phyloP scores from a whole-genome alignment of 148 eudicot species.

The Rhododendron simsii region DNA sequence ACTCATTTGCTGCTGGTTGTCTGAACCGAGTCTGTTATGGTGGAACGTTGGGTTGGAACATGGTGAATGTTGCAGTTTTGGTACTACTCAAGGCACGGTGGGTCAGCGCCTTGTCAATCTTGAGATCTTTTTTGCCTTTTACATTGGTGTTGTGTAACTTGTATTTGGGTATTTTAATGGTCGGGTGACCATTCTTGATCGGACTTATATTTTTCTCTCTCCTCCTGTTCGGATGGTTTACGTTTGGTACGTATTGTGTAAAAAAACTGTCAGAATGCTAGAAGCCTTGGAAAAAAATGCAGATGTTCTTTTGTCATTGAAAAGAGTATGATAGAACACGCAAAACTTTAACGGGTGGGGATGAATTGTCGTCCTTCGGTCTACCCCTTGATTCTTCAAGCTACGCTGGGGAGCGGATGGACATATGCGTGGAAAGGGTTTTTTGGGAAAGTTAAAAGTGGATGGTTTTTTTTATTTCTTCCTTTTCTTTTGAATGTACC shows the following conservation, averaged over 20 bases:
- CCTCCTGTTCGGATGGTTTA: conserved; percentile 54
- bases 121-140: conserved; percentile 68
- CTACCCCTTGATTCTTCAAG: too few species aligned
- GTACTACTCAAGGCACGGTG: conserved; percentile 61
- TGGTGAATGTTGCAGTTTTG: conserved; percentile 65
- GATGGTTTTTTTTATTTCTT: background rate
- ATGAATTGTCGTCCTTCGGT: background rate
- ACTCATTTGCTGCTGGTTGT: conserved; percentile 78
- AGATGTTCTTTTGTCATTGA: background rate
- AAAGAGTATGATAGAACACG: background rate
- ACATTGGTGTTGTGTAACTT: conserved; percentile 49
- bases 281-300: background rate
- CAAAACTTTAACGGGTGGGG: background rate
- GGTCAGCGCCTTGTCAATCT: conserved; percentile 53
- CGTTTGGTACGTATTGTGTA: conserved; percentile 44
- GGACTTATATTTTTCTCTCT: conserved; percentile 46
- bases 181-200: conserved; percentile 81
- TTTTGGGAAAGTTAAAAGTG: background rate
- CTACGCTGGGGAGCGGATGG: too few species aligned
- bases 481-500: background rate
- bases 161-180: conserved; percentile 65
- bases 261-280: conserved; percentile 46
- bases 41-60: conserved; percentile 83
- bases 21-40: conserved; percentile 71
- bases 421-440: too few species aligned